phyloP scores from a whole-genome alignment of 106 monocot species.

The Dendrobium officinale region DNA sequence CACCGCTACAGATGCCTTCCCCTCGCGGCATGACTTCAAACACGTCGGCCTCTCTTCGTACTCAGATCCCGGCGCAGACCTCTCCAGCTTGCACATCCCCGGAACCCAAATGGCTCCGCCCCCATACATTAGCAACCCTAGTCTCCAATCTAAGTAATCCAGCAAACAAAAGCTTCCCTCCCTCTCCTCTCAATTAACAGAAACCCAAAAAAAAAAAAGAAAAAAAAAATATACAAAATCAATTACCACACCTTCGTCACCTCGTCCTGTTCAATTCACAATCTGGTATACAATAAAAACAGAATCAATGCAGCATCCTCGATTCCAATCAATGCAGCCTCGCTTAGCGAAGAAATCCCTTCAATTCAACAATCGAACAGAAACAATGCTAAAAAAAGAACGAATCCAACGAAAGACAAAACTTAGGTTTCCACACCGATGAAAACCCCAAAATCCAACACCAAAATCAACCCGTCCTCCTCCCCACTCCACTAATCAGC shows the following conservation, averaged over 20 bases:
- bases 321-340: not conserved
- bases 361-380: not conserved
- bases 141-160: not conserved
- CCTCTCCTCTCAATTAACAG: not conserved
- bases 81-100: not conserved
- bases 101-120: not conserved
- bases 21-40: conserved; percentile 12
- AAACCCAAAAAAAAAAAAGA: not conserved
- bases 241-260: not conserved
- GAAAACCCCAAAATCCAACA: not conserved
- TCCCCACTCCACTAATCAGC: not conserved
- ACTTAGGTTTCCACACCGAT: not conserved
- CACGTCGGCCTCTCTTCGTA: conserved; percentile 16
- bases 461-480: not conserved
- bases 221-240: not conserved
- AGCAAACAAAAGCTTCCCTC: not conserved
- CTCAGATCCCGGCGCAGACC: conserved; percentile 3
- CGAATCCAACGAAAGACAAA: not conserved
- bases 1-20: conserved; percentile 6
- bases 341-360: not conserved
- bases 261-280: not conserved
- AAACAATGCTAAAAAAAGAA: not conserved
- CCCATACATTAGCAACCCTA: not conserved
- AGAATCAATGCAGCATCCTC: not conserved
- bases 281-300: not conserved